These are phyloP conservation scores for Lepidium africanum DNA, from an alignment of 345 rosid species.

Conservation along the genomic window DNA sequence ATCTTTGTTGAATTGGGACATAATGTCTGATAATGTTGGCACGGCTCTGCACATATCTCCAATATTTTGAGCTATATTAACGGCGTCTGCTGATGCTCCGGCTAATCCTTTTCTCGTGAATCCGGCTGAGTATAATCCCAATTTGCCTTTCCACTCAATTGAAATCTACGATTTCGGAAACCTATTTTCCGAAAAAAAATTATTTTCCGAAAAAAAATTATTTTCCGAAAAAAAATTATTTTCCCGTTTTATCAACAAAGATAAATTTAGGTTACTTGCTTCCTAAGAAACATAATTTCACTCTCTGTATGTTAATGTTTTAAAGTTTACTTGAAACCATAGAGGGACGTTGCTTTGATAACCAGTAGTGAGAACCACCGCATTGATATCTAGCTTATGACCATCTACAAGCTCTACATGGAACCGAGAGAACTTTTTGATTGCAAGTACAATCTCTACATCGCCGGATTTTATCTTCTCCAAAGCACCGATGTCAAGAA, in stretches of 20 bases:
- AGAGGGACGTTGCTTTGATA: constrained; percentile 60
- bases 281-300: background rate
- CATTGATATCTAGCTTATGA: constrained; percentile 42
- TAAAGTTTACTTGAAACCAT: constrained; percentile 50
- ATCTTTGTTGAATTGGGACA: too few species aligned
- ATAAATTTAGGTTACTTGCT: constrained; percentile 20
- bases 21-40: too few species aligned
- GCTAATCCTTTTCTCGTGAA: constrained; percentile 79
- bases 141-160: constrained; percentile 75
- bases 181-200: too few species aligned
- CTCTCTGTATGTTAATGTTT: background rate
- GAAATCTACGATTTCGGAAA: constrained; percentile 55
- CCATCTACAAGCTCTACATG: constrained; percentile 64
- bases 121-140: constrained; percentile 79
- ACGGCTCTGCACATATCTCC: constrained; percentile 37
- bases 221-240: constrained; percentile 64
- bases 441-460: constrained; percentile 61
- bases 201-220: too few species aligned
- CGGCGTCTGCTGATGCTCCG: constrained; percentile 76
- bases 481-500: constrained; percentile 67
- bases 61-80: constrained; percentile 66
- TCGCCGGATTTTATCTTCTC: constrained; percentile 60
- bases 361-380: constrained; percentile 70
- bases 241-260: constrained; percentile 31
- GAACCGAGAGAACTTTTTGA: constrained; percentile 41